Evolutionary conservation across 352 stramenopile genomes (phyloP), one percentile per base, ranked within the genome.

Genomic region (Bremia lactucae): DNA sequence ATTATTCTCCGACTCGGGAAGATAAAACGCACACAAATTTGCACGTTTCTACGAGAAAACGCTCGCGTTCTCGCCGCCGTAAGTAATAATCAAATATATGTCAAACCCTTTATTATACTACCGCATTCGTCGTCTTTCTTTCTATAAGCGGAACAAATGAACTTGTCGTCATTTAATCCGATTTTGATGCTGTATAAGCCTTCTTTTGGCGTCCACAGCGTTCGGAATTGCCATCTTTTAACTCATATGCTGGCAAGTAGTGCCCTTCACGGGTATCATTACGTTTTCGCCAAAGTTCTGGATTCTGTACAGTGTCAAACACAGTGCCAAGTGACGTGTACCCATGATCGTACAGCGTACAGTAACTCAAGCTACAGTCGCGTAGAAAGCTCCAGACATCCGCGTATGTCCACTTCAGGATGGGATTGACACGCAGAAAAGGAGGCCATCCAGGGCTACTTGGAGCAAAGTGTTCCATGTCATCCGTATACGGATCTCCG

Each of bases 371-470:
- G 23, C 79, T 50, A 44, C 79, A 95, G 14, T 86, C 59, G 13
- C 84, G 74, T 31, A 97, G 46, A 59, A 97, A 98, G 31, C 80
- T 65, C 91, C 90, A 98, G 11, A 97, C 84, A 52, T 97, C 76
- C 5, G 75, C 75, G 68, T 98, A 98, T 4, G 76, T 95, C 95
- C 95, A 98, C 39, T 88, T 52, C 24, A 98, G 58, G 31, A 98
- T 95, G n/a, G 95, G 95, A 67, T 98, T 98, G n/a, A 98, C 84
- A 22, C 95, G 75, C 64, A 98, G 78, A 57, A 98, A 98, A 9
- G 94, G 82, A 25, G 95, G 95, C 94, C 87, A 96, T 2, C 85
- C 87, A 6, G 79, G 66, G 13, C 82, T 86, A 50, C 79, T 94
- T 7, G 84, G 83, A 9, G 69, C 71, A 44, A 89, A 92, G 48